These are phyloP conservation scores for Botryotinia convoluta DNA, from an alignment of 2,329 filamentous ascomycete genomes.

Conservation along the genomic window DNA sequence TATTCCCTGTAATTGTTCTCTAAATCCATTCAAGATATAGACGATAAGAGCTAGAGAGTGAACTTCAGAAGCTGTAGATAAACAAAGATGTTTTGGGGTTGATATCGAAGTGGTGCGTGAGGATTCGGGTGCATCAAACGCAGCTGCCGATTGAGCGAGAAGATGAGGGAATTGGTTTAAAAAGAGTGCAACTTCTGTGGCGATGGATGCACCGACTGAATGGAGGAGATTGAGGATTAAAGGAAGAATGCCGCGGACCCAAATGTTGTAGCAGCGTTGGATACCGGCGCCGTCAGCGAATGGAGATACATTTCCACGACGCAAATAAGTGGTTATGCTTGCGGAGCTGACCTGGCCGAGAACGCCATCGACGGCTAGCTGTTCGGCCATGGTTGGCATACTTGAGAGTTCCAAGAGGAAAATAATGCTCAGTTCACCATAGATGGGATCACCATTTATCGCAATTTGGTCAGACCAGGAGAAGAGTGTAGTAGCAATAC, in stretches of 20 bases:
- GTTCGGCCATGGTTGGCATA: slow-evolving; percentile 78
- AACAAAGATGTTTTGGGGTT: slow-evolving; percentile 62
- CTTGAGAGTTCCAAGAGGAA: slow-evolving; percentile 87
- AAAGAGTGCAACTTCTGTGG: slow-evolving; percentile 80
- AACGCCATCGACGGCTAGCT: slow-evolving; percentile 83
- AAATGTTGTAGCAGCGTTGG: slow-evolving; percentile 80
- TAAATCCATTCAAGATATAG: slow-evolving; percentile 66
- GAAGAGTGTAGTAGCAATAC: slow-evolving; percentile 82
- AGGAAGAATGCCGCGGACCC: slow-evolving; percentile 84
- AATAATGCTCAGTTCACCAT: slow-evolving; percentile 85
- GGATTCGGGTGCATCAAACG: slow-evolving; percentile 61
- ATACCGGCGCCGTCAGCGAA: slow-evolving; percentile 69
- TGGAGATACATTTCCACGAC: slow-evolving; percentile 68
- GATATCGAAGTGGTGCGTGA: slow-evolving; percentile 50
- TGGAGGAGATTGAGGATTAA: slow-evolving; percentile 84
- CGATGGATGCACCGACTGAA: slow-evolving; percentile 76
- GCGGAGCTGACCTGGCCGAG: slow-evolving; percentile 77
- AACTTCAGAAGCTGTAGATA: slow-evolving; percentile 71
- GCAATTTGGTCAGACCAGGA: slow-evolving; percentile 89
- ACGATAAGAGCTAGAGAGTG: slow-evolving; percentile 76
- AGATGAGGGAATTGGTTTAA: slow-evolving; percentile 86
- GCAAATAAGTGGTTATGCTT: slow-evolving; percentile 74
- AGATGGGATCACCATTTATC: slow-evolving; percentile 78
- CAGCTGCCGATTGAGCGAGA: slow-evolving; percentile 66
- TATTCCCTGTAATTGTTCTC: slow-evolving; percentile 56